phyloP scores from a whole-genome alignment of 2,329 filamentous ascomycete genomes.

The Trichoderma guizhouense region DNA sequence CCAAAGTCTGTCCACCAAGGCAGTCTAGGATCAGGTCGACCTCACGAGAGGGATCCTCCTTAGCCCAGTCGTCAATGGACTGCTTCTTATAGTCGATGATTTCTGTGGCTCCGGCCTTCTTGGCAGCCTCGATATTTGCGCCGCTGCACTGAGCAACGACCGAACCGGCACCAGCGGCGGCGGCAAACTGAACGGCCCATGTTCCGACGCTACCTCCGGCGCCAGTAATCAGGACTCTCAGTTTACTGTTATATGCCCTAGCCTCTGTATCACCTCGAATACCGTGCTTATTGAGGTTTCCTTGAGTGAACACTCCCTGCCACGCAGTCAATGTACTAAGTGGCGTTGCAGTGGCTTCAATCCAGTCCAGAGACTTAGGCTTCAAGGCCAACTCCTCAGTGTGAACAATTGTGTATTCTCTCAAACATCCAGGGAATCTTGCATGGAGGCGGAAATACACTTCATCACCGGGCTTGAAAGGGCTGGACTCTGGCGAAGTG shows the following conservation, averaged over 20 bases:
- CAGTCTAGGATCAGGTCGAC: slow-evolving; percentile 38
- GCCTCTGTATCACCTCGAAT: slow-evolving; percentile 30
- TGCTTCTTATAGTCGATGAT: slow-evolving; percentile 36
- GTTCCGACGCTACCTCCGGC: slow-evolving; percentile 39
- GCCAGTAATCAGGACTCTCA: slow-evolving; percentile 39
- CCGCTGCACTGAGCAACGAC: slow-evolving; percentile 35
- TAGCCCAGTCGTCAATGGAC: slow-evolving; percentile 32
- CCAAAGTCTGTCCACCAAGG: slow-evolving; percentile 34
- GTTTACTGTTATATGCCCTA: slow-evolving; percentile 26
- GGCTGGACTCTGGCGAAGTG: slow-evolving; percentile 25
- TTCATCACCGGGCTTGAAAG: slow-evolving; percentile 36
- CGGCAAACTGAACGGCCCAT: slow-evolving; percentile 40
- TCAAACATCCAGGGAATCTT: slow-evolving; percentile 27
- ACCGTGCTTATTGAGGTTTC: slow-evolving; percentile 28
- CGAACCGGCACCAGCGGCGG: slow-evolving; percentile 32
- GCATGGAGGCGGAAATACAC: slow-evolving; percentile 34
- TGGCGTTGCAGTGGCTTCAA: slow-evolving; percentile 37
- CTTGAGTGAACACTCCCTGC: slow-evolving; percentile 40
- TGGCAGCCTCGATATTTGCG: slow-evolving; percentile 30
- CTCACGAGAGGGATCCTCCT: slow-evolving; percentile 26
- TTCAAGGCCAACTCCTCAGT: slow-evolving; percentile 35
- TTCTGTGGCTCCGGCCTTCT: slow-evolving; percentile 35
- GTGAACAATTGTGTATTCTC: slow-evolving; percentile 33
- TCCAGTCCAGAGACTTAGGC: slow-evolving; percentile 32
- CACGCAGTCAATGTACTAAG: slow-evolving; percentile 41